Evolutionary conservation across 257 asterid genomes (phyloP).

Genomic region (Ophiorrhiza pumila): DNA sequence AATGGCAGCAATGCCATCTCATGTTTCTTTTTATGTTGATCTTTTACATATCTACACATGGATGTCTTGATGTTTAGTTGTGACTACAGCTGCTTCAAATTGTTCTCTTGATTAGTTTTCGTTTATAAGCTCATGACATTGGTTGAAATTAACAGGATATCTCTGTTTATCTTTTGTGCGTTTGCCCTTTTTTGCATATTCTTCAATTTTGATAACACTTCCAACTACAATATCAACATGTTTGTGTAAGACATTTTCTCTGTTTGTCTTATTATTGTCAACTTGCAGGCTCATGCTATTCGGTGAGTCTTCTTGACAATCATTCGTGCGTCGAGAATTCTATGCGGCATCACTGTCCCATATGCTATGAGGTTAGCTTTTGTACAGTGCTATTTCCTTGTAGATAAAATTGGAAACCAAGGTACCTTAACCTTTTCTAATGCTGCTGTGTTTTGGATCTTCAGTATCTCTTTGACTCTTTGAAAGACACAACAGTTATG

Average conservation of each 20-base stretch:
- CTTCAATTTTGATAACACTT: not conserved
- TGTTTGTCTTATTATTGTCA: not conserved
- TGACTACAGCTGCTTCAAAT: not conserved
- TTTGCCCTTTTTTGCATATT: not conserved
- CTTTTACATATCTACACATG: not conserved
- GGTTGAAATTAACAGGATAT: not conserved
- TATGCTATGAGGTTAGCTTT: constrained; percentile 83
- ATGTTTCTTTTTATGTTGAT: not conserved
- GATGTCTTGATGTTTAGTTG: not conserved
- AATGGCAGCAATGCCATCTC: not conserved
- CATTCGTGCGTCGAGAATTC: constrained; percentile 87
- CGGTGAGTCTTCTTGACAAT: constrained; percentile 57
- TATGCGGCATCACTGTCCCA: constrained; percentile 97
- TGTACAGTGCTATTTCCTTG: not conserved
- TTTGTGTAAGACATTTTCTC: not conserved
- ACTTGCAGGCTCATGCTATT: constrained; percentile 75
- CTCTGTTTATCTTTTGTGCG: not conserved
- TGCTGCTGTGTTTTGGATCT: constrained; percentile 13
- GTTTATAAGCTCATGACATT: not conserved
- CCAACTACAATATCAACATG: not conserved
- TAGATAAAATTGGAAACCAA: not conserved
- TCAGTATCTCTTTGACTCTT: constrained; percentile 86
- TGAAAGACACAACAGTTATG: constrained; percentile 86
- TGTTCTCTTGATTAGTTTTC: not conserved
- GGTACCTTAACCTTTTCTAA: constrained; percentile 3